Conservation (phyloP, 257 asterid species). For the Knoxia roxburghii region DNA sequence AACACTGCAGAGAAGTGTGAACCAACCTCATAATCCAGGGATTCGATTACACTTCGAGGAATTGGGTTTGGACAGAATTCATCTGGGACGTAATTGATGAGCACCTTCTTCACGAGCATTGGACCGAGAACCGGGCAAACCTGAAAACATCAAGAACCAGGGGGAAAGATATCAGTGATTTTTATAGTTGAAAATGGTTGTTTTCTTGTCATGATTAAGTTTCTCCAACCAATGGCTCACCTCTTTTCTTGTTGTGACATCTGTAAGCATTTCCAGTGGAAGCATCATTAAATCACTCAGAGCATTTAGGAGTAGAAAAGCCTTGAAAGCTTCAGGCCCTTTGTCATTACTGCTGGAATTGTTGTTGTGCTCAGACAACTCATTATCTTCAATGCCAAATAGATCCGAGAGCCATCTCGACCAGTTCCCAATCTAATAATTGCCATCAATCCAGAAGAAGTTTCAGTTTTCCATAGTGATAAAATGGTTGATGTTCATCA, state of each 20-base stretch:
- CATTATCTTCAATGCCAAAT: constrained; percentile 61
- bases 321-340: constrained; percentile 44
- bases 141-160: constrained; percentile 24
- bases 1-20: background rate
- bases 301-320: constrained; percentile 70
- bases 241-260: constrained; percentile 68
- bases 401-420: constrained; percentile 80
- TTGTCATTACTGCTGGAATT: constrained; percentile 21
- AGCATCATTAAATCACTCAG: constrained; percentile 93
- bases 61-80: constrained; percentile 87
- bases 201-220: background rate
- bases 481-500: background rate
- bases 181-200: background rate
- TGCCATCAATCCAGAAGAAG: constrained; percentile 19
- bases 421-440: constrained; percentile 84
- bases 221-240: constrained; percentile 29
- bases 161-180: background rate
- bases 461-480: background rate
- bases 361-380: constrained; percentile 32
- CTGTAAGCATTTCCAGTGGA: constrained; percentile 74
- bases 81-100: constrained; percentile 66
- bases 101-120: constrained; percentile 55
- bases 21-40: constrained; percentile 68
- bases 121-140: constrained; percentile 82
- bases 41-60: constrained; percentile 52